Conservation (phyloP, 1,284 basidiomycete species). For the Ganoderma meredithae region DNA sequence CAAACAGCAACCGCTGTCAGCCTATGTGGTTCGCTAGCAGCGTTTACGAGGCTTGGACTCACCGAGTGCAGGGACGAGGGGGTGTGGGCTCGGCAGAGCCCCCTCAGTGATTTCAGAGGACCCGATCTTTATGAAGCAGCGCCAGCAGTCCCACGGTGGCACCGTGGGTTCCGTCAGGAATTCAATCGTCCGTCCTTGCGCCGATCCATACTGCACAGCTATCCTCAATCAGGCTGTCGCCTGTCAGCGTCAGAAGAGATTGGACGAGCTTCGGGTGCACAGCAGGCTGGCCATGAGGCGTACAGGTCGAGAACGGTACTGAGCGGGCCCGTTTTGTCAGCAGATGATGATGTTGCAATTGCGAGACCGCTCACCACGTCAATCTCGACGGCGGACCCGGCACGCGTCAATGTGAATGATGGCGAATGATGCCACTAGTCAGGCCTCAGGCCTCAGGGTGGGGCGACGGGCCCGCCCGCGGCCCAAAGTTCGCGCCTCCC, state of each 20-base stretch:
- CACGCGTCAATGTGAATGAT: background rate
- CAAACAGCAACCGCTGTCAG: background rate
- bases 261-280: background rate
- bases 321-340: background rate
- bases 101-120: background rate
- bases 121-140: background rate
- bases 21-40: background rate
- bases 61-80: background rate
- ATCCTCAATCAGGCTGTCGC: background rate
- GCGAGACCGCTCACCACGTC: background rate
- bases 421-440: background rate
- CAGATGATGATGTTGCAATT: background rate
- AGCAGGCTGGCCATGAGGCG: background rate
- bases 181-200: background rate
- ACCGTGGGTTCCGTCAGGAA: background rate
- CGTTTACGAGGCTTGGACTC: background rate
- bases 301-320: background rate
- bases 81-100: background rate
- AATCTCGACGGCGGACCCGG: background rate
- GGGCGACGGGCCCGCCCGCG: too few species aligned
- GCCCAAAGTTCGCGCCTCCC: too few species aligned
- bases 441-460: too few species aligned
- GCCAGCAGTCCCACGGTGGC: background rate
- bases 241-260: background rate
- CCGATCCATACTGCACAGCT: constrained; percentile 1